phyloP scores from a whole-genome alignment of 169 alveolate genomes.

The Babesia divergens region DNA sequence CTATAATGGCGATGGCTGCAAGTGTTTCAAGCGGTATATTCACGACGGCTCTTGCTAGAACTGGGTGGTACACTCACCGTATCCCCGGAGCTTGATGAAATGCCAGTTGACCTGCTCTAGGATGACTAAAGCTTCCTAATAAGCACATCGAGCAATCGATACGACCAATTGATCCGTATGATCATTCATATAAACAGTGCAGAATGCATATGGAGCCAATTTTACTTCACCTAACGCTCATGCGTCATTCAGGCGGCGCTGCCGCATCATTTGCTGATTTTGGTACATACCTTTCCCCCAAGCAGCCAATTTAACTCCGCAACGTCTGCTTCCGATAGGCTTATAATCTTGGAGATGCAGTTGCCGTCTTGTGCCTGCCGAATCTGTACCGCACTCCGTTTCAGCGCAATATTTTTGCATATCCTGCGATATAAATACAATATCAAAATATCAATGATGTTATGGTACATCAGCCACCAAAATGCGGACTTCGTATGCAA shows the following conservation, averaged over 20 bases:
- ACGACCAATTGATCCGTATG: not conserved
- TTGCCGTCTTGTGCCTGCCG: conserved; percentile 27
- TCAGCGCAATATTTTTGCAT: conserved; percentile 49
- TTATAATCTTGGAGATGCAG: conserved; percentile 1
- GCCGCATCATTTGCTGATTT: not conserved
- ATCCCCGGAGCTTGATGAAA: conserved; percentile 19
- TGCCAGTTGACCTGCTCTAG: conserved; percentile 26
- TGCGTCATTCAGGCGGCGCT: not conserved
- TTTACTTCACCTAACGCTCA: too few species aligned
- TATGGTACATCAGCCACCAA: not conserved
- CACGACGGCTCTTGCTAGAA: too few species aligned
- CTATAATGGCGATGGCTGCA: conserved; percentile 19
- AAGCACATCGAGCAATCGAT: not conserved
- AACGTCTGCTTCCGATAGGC: conserved; percentile 36
- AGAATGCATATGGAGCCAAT: too few species aligned
- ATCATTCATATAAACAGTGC: too few species aligned
- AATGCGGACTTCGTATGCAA: too few species aligned
- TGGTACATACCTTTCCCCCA: conserved; percentile 51
- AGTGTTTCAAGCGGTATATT: not conserved
- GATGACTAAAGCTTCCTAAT: not conserved
- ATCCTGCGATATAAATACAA: not conserved
- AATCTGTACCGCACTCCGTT: conserved; percentile 36
- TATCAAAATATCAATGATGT: not conserved
- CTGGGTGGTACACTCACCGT: conserved; percentile 4
- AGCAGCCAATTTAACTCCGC: conserved; percentile 65